Evolutionary conservation across 1,139 yeast species (phyloP).

Genomic region (Suhomyces bolitotheri): DNA sequence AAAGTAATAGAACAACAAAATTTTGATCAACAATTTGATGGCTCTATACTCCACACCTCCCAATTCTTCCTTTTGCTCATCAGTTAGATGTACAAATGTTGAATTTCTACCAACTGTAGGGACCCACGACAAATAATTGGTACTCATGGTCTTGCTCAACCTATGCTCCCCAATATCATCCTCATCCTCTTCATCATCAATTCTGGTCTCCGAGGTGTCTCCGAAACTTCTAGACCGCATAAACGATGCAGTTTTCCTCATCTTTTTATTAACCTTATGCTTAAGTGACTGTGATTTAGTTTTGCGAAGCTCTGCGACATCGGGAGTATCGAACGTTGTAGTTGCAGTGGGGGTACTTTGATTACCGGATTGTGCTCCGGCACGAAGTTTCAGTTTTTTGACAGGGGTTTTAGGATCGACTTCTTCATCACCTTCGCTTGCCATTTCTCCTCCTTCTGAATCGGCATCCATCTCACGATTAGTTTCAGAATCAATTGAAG

Average conservation of each 20-base stretch:
- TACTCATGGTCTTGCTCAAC: constrained; percentile 39
- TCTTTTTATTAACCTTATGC: constrained; percentile 12
- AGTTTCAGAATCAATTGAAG: constrained; percentile 12
- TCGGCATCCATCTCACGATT: constrained; percentile 13
- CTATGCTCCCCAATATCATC: constrained; percentile 17
- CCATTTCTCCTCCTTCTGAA: constrained; percentile 17
- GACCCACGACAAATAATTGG: constrained; percentile 79
- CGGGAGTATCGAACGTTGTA: constrained; percentile 34
- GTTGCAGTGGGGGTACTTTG: constrained; percentile 17
- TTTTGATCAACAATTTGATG: constrained; percentile 67
- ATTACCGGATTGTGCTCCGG: not conserved
- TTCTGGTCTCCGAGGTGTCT: constrained; percentile 14
- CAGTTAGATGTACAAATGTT: constrained; percentile 77
- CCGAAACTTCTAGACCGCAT: constrained; percentile 12
- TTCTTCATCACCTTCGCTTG: constrained; percentile 17
- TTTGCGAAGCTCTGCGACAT: constrained; percentile 33
- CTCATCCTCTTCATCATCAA: constrained; percentile 19
- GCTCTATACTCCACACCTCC: constrained; percentile 98
- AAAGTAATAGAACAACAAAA: constrained; percentile 65
- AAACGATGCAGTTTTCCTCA: constrained; percentile 10
- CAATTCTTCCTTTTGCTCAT: constrained; percentile 84
- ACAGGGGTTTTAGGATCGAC: constrained; percentile 17
- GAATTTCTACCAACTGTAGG: constrained; percentile 97
- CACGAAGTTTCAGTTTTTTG: constrained; percentile 13
- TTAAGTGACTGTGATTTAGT: constrained; percentile 15